These are phyloP conservation scores for Yamadazyma atmosphaerica DNA, from an alignment of 1,139 yeast genomes.

Conservation along the genomic window DNA sequence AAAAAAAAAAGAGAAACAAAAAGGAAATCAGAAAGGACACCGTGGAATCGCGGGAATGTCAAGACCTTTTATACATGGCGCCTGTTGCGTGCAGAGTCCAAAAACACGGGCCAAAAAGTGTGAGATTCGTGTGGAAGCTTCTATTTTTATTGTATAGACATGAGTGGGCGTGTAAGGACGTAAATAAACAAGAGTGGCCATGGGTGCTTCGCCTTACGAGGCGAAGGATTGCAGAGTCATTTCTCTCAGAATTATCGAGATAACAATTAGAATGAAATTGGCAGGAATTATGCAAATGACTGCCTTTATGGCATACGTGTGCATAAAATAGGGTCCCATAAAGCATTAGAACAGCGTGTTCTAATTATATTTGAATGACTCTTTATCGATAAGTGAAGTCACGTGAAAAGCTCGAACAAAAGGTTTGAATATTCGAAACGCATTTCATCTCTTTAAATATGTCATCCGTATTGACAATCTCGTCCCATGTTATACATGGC, in stretches of 20 bases:
- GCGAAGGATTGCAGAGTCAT: too few species aligned
- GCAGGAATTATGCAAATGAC: too few species aligned
- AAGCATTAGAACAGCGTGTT: too few species aligned
- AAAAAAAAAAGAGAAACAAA: neutral
- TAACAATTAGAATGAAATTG: too few species aligned
- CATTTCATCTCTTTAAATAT: neutral
- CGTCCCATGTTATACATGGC: constrained; percentile 86
- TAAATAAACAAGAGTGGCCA: neutral
- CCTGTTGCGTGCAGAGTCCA: neutral
- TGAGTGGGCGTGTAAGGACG: neutral
- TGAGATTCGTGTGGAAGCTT: neutral
- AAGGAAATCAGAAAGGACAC: neutral
- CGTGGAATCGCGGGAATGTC: neutral
- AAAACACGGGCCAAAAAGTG: neutral
- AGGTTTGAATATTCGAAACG: neutral
- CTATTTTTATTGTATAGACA: neutral
- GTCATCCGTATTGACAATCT: constrained; percentile 39
- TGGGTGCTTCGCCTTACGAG: neutral
- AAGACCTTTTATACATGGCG: neutral
- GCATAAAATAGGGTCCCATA: too few species aligned
- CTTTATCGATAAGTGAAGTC: neutral
- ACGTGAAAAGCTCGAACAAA: neutral
- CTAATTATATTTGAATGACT: too few species aligned
- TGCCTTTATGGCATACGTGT: too few species aligned
- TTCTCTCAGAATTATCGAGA: too few species aligned